phyloP scores from a whole-genome alignment of 2,329 filamentous ascomycete genomes.

The Beauveria sp. region DNA sequence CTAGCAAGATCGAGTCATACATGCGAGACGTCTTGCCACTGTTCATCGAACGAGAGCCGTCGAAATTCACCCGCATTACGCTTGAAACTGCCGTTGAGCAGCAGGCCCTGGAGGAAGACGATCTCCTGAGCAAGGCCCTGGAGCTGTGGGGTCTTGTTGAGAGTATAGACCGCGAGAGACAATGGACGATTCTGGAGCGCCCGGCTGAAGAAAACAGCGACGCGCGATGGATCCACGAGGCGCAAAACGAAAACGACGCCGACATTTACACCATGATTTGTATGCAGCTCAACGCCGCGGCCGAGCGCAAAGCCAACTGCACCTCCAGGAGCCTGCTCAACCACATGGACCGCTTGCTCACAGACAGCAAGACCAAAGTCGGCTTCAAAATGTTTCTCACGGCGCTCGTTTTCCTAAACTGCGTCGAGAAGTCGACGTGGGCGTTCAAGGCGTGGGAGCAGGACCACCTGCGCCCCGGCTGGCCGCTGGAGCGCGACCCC shows the following conservation, averaged over 20 bases:
- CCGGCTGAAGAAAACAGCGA: constrained; percentile 33
- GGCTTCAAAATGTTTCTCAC: constrained; percentile 56
- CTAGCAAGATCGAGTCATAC: constrained; percentile 51
- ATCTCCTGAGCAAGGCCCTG: constrained; percentile 48
- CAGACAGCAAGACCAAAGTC: constrained; percentile 52
- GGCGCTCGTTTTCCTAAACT: constrained; percentile 55
- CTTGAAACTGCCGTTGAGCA: constrained; percentile 45
- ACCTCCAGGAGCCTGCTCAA: constrained; percentile 52
- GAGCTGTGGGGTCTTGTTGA: constrained; percentile 60
- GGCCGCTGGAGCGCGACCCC: constrained; percentile 53
- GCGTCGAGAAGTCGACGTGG: constrained; percentile 61
- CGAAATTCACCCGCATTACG: constrained; percentile 51
- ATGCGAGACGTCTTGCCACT: constrained; percentile 50
- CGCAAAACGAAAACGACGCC: constrained; percentile 38
- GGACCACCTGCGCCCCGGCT: constrained; percentile 48
- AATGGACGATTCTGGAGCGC: constrained; percentile 50
- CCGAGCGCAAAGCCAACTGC: constrained; percentile 54
- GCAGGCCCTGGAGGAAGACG: constrained; percentile 40
- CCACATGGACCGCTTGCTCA: constrained; percentile 52
- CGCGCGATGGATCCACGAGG: constrained; percentile 41
- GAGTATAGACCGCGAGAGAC: constrained; percentile 55
- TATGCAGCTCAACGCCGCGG: constrained; percentile 56
- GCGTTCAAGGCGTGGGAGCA: constrained; percentile 62
- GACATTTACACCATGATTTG: constrained; percentile 55
- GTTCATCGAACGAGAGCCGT: constrained; percentile 52